Conservation (phyloP, 2,329 filamentous ascomycete genomes). For the Aaosphaeria pasadenensis region DNA sequence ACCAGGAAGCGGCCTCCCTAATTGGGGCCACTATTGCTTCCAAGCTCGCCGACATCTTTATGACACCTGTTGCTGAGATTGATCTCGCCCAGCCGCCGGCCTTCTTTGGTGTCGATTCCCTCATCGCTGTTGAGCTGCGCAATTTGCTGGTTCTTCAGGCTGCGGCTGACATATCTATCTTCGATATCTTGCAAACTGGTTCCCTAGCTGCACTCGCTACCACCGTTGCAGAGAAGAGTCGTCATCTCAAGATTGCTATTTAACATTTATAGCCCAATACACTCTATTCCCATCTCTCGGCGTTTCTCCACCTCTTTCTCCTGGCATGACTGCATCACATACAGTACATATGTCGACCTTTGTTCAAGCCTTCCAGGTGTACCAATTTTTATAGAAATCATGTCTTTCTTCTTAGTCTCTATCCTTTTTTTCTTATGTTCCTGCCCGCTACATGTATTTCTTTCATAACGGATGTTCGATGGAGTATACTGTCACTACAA, state of each 20-base stretch:
- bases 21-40: background rate
- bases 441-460: too few species aligned
- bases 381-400: too few species aligned
- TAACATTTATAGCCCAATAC: background rate
- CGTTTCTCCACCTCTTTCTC: too few species aligned
- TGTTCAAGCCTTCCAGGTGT: too few species aligned
- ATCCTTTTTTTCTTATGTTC: too few species aligned
- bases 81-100: background rate
- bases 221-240: conserved; percentile 1
- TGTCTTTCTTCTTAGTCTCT: too few species aligned
- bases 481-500: too few species aligned
- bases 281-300: too few species aligned
- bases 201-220: conserved; percentile 1
- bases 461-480: too few species aligned
- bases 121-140: conserved; percentile 22
- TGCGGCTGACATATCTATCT: conserved; percentile 1
- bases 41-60: conserved; percentile 1
- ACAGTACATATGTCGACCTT: too few species aligned
- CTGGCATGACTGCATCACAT: too few species aligned
- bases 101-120: conserved; percentile 18
- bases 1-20: background rate
- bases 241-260: background rate
- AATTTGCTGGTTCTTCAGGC: conserved; percentile 5
- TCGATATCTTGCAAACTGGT: conserved; percentile 3
- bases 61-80: background rate